These are phyloP conservation scores for Ananas comosus DNA, from an alignment of 176 grass and related monocot genomes.

Conservation along the genomic window DNA sequence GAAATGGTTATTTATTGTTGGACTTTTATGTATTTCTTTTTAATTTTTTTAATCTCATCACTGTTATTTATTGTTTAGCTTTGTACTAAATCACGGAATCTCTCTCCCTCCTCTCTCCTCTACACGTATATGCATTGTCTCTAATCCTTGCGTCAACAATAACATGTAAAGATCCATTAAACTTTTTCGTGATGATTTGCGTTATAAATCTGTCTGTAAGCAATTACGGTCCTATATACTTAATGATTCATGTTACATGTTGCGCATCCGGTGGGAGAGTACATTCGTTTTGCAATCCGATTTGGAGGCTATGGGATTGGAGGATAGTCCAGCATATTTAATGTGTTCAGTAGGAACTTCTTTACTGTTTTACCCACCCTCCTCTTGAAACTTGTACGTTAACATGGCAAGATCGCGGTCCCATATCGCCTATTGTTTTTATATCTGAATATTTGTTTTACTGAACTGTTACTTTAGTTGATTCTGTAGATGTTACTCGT, in stretches of 20 bases:
- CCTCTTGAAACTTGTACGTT: neutral
- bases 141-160: too few species aligned
- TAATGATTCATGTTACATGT: conserved; percentile 17
- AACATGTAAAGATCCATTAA: too few species aligned
- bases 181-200: neutral
- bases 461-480: conserved; percentile 7
- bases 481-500: conserved; percentile 9
- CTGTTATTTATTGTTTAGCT: conserved; percentile 4
- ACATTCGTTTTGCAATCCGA: conserved; percentile 71
- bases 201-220: neutral
- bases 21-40: too few species aligned
- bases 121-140: too few species aligned
- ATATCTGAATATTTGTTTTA: neutral
- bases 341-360: conserved; percentile 29
- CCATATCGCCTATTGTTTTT: neutral
- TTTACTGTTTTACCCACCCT: neutral
- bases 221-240: neutral
- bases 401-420: neutral
- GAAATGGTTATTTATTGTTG: too few species aligned
- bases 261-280: conserved; percentile 76
- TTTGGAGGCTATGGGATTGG: conserved; percentile 96
- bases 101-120: too few species aligned
- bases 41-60: neutral
- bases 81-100: too few species aligned
- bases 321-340: conserved; percentile 81